These are phyloP conservation scores for Fusarium tjaetaba DNA, from an alignment of 2,329 filamentous ascomycete species.

Conservation along the genomic window DNA sequence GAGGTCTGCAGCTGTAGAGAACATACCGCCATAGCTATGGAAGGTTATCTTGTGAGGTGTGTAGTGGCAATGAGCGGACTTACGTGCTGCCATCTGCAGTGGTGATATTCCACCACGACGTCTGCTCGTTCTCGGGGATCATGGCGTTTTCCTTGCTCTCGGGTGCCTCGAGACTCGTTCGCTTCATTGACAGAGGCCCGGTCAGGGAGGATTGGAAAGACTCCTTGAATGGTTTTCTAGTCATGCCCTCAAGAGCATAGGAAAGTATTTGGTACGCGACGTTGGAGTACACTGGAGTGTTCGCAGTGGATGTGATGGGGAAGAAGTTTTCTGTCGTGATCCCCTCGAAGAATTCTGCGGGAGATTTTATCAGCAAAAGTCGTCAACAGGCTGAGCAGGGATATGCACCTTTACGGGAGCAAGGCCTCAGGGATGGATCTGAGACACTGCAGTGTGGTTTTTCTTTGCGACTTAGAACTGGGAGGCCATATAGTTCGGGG, in stretches of 20 bases:
- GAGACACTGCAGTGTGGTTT: neutral
- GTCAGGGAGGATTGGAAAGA: neutral
- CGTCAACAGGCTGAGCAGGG: accelerated
- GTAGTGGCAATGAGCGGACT: accelerated
- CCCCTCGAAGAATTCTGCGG: neutral
- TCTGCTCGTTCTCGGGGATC: neutral
- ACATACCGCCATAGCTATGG: constrained; percentile 5
- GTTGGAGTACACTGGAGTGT: constrained; percentile 15
- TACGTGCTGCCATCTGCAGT: neutral
- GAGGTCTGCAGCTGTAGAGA: constrained; percentile 11
- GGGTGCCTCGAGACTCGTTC: neutral
- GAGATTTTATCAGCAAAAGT: neutral
- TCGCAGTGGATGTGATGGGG: neutral
- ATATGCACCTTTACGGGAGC: neutral
- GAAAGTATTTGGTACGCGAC: constrained; percentile 6
- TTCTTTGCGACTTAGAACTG: neutral
- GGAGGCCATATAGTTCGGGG: neutral
- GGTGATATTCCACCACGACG: neutral
- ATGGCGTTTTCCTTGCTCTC: neutral
- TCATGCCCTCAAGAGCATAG: constrained; percentile 11
- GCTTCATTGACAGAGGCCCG: neutral
- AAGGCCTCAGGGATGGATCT: neutral
- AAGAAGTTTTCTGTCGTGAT: neutral
- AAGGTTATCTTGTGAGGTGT: accelerated
- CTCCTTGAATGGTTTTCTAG: neutral